phyloP scores from a whole-genome alignment of 225 moss, liverwort and hornwort species.

The Marchantia paleacea region DNA sequence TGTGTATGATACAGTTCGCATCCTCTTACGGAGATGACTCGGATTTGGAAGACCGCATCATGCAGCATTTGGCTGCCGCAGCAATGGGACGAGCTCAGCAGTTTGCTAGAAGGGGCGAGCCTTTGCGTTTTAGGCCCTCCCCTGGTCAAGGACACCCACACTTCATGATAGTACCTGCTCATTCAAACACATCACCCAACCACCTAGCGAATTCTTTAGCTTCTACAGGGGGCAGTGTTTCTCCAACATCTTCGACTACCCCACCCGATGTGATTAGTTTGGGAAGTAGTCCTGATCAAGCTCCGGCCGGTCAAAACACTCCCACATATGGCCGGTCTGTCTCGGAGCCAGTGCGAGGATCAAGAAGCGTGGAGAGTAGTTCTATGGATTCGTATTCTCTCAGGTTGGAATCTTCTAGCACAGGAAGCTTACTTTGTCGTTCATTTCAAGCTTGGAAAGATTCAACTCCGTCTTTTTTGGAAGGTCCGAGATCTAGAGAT shows the following conservation, averaged over 20 bases:
- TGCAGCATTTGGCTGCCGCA: slow-evolving; percentile 50
- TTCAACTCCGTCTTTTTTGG: not conserved
- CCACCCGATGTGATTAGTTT: slow-evolving; percentile 24
- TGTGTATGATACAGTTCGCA: slow-evolving; percentile 18
- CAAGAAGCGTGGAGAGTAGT: slow-evolving; percentile 22
- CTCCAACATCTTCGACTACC: slow-evolving; percentile 22
- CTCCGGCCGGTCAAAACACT: slow-evolving; percentile 23
- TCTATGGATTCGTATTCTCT: slow-evolving; percentile 22
- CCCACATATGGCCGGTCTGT: slow-evolving; percentile 22
- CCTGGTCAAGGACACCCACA: slow-evolving; percentile 43
- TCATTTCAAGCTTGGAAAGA: too few species aligned
- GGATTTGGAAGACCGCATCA: slow-evolving; percentile 47
- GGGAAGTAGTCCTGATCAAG: slow-evolving; percentile 23
- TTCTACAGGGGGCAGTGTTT: slow-evolving; percentile 20
- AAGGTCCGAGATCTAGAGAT: not conserved
- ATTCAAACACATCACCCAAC: slow-evolving; percentile 21
- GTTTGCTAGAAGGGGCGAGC: slow-evolving; percentile 39
- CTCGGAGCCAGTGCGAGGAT: slow-evolving; percentile 24
- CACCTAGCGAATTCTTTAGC: slow-evolving; percentile 21
- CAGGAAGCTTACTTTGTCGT: not conserved
- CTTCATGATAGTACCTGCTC: slow-evolving; percentile 36
- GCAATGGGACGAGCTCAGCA: slow-evolving; percentile 46
- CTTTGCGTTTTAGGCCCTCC: slow-evolving; percentile 36
- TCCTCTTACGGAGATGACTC: slow-evolving; percentile 38
- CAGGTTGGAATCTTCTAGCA: slow-evolving; percentile 2